These are phyloP conservation scores for Tuber melanosporum DNA, from an alignment of 495 filamentous ascomycete species.

Conservation along the genomic window DNA sequence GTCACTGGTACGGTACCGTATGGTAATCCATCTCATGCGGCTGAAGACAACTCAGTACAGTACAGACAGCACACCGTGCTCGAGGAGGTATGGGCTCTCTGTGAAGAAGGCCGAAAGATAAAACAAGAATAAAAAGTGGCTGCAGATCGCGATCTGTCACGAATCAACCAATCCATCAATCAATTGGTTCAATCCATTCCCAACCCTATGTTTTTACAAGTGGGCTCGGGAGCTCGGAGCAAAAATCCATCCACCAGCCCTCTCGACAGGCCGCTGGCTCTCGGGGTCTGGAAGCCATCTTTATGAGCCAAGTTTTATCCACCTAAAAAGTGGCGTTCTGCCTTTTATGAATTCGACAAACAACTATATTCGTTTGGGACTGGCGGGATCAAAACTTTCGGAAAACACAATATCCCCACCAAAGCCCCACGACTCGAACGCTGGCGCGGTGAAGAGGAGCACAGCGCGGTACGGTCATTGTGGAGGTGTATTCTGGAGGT, in stretches of 20 bases:
- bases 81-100: neutral
- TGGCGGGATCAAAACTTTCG: too few relatives aligned
- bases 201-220: neutral
- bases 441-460: neutral
- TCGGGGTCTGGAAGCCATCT: too few relatives aligned
- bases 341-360: too few relatives aligned
- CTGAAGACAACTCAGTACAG: neutral
- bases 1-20: neutral
- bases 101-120: neutral
- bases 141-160: neutral
- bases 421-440: neutral
- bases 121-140: neutral
- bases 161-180: neutral
- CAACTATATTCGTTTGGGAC: too few relatives aligned
- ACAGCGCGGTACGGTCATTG: neutral
- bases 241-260: too few relatives aligned
- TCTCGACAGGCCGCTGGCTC: neutral
- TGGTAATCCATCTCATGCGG: neutral
- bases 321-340: neutral
- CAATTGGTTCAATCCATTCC: neutral
- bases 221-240: neutral
- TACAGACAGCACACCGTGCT: too few relatives aligned
- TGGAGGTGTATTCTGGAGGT: neutral
- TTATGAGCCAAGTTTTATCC: neutral
- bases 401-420: too few relatives aligned